phyloP scores from a whole-genome alignment of 345 rosid genomes.

The Euphorbia peplus region DNA sequence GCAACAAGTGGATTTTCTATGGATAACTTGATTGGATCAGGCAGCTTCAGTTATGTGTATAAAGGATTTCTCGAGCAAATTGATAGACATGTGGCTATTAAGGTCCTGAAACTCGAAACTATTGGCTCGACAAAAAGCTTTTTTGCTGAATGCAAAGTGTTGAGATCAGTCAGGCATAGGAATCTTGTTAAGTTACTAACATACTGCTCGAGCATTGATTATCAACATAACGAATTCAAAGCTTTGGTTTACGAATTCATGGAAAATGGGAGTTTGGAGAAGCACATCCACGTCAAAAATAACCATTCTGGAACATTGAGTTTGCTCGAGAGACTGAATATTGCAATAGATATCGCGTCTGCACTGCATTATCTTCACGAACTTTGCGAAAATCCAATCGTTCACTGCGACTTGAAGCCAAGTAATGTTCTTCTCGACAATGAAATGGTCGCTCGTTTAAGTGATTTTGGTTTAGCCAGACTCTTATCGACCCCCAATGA shows the following conservation, averaged over 20 bases:
- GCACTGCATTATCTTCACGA: neutral
- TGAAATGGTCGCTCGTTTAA: neutral
- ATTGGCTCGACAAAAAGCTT: neutral
- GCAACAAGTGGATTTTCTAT: neutral
- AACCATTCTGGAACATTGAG: neutral
- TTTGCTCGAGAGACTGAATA: neutral
- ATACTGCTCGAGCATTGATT: neutral
- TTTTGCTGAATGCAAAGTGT: neutral
- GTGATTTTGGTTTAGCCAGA: neutral
- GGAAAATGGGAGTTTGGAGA: neutral
- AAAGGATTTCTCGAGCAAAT: neutral
- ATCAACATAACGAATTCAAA: neutral
- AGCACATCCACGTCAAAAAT: neutral
- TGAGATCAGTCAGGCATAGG: neutral
- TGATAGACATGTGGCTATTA: neutral
- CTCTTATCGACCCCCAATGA: neutral
- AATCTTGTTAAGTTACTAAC: neutral
- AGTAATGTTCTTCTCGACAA: neutral
- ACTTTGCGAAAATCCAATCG: neutral
- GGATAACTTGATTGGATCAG: neutral
- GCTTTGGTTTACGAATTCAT: neutral
- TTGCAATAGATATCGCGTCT: neutral
- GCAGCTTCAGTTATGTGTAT: constrained; percentile 8
- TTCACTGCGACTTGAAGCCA: neutral
- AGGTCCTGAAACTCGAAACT: neutral